A percentile compares a stretch with the other conserved stretches of the same genome.
Evolutionary conservation across 768 basidiomycete species (phyloP).

Genomic region (Dentipellis fragilis): DNA sequence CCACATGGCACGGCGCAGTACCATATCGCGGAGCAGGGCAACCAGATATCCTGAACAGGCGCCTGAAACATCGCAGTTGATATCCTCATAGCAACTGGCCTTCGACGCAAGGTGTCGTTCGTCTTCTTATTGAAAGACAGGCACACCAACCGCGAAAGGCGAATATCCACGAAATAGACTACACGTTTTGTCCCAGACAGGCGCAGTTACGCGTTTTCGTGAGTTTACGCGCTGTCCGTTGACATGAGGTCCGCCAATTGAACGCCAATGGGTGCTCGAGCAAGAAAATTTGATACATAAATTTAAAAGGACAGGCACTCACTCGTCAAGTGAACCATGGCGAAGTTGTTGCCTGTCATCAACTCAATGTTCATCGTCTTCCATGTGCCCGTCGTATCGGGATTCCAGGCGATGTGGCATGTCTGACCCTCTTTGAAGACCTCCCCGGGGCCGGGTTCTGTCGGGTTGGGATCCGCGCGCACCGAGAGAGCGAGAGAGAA

Average conservation of each 20-base stretch:
- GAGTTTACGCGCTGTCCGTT: no score
- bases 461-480: constrained; percentile 52
- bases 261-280: no score
- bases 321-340: constrained; percentile 65
- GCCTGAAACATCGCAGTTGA: not conserved
- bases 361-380: constrained; percentile 64
- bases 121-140: no score
- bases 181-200: no score
- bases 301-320: constrained; percentile 16
- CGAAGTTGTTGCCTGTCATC: constrained; percentile 68
- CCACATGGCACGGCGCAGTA: not conserved
- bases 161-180: no score
- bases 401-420: constrained; percentile 51
- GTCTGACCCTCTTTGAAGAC: constrained; percentile 44
- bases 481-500: constrained; percentile 17
- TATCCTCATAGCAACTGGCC: no score
- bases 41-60: not conserved
- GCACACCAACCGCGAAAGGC: no score
- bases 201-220: no score
- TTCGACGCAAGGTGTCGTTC: no score
- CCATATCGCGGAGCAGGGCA: not conserved
- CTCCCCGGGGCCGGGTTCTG: constrained; percentile 47
- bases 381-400: constrained; percentile 54
- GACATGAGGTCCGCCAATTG: no score
- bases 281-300: not conserved